Percentiles rank a stretch among this genome's conserved stretches.
phyloP scores from a whole-genome alignment of 108 stramenopile genomes.

The Pseudonitzschia pungens region DNA sequence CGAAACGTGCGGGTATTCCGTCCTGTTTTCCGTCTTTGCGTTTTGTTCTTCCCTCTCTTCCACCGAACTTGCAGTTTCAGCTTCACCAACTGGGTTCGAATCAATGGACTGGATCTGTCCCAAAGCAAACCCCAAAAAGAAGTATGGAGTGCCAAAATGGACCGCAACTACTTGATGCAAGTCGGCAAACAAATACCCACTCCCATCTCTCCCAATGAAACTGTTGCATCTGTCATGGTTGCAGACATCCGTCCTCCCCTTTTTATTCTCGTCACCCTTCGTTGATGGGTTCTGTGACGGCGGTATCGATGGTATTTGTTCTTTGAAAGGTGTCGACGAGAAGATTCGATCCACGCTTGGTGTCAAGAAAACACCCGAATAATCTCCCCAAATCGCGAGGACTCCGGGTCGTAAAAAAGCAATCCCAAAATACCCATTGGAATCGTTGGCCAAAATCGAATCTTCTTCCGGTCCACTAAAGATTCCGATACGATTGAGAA shows the following conservation, averaged over 20 bases:
- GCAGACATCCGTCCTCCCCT: background rate
- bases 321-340: too few species aligned
- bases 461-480: background rate
- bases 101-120: background rate
- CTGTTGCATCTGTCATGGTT: background rate
- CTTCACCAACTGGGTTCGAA: background rate
- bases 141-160: background rate
- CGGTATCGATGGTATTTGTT: too few species aligned
- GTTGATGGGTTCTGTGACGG: too few species aligned
- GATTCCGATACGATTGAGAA: background rate
- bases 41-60: background rate
- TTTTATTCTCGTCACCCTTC: too few species aligned
- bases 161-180: background rate
- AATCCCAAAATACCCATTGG: background rate
- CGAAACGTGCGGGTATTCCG: background rate
- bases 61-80: background rate
- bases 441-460: background rate
- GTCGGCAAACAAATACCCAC: background rate
- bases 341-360: background rate
- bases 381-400: background rate
- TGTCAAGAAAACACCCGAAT: background rate
- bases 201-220: background rate
- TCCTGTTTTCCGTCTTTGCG: background rate
- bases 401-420: background rate
- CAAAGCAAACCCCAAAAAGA: conserved; percentile 3